These are phyloP conservation scores for Camptophora hylomeconis DNA, from an alignment of 2,329 filamentous ascomycete genomes.

Conservation along the genomic window DNA sequence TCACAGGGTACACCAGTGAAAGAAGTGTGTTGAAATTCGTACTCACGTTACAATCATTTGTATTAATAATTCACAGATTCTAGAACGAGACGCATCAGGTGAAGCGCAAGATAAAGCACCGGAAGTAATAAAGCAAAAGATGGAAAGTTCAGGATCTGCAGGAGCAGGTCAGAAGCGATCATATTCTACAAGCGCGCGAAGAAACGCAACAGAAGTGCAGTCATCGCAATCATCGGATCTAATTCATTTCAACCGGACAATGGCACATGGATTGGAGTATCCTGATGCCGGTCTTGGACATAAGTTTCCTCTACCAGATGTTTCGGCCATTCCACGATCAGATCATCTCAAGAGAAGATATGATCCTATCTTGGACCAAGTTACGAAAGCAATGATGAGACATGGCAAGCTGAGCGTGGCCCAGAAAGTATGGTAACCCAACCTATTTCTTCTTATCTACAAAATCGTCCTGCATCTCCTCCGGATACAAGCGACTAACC, in stretches of 20 bases:
- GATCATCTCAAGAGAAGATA: slow-evolving; percentile 67
- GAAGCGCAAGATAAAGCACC: slow-evolving; percentile 50
- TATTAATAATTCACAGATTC: slow-evolving; percentile 34
- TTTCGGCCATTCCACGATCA: slow-evolving; percentile 44
- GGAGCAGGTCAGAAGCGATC: slow-evolving; percentile 34
- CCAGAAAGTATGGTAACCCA: slow-evolving; percentile 57
- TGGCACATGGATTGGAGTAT: slow-evolving; percentile 13
- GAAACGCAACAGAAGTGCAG: slow-evolving; percentile 22
- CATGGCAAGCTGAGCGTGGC: slow-evolving; percentile 82
- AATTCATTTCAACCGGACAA: slow-evolving; percentile 2
- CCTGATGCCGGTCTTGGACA: slow-evolving; percentile 38
- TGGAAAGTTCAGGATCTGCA: slow-evolving; percentile 32
- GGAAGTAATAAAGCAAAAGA: slow-evolving; percentile 51
- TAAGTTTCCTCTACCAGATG: slow-evolving; percentile 62
- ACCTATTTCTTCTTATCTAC: slow-evolving; percentile 5
- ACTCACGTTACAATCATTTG: background rate
- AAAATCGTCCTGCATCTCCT: no score
- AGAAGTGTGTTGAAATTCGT: slow-evolving; percentile 37
- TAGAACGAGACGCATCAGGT: slow-evolving; percentile 51
- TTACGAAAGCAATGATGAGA: slow-evolving; percentile 82
- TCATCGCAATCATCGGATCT: slow-evolving; percentile 22
- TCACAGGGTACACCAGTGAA: slow-evolving; percentile 53
- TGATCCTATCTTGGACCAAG: slow-evolving; percentile 69
- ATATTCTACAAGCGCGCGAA: slow-evolving; percentile 44
- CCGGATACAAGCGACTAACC: no score